phyloP scores from a whole-genome alignment of 2,329 filamentous ascomycete genomes.

The Volutella citrinella region DNA sequence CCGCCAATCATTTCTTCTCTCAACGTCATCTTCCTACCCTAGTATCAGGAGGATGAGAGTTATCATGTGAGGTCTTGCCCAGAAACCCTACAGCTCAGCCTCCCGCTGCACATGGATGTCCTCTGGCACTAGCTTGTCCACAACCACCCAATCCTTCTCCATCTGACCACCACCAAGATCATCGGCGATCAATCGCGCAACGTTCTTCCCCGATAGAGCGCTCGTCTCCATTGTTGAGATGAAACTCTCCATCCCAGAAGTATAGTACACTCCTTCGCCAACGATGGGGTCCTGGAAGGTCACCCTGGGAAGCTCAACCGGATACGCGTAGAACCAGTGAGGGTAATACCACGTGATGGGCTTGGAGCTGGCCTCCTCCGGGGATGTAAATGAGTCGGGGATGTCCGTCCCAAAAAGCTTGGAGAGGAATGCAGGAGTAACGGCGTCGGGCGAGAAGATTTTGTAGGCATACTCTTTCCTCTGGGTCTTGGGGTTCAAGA shows the following conservation, averaged over 20 bases:
- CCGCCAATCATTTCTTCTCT: no score
- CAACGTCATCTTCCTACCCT: no score
- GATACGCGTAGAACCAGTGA: conserved; percentile 81
- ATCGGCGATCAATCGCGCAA: conserved; percentile 68
- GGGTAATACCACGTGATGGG: conserved; percentile 74
- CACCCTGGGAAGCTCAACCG: conserved; percentile 76
- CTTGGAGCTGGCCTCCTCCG: conserved; percentile 32
- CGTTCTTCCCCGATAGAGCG: conserved; percentile 84
- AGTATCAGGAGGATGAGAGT: no score
- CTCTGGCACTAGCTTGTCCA: neutral
- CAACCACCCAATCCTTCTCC: conserved; percentile 9
- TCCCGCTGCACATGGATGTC: conserved; percentile 8
- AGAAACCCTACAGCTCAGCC: conserved; percentile 17
- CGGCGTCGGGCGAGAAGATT: conserved; percentile 57
- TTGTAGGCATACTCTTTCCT: conserved; percentile 60
- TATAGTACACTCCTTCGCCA: conserved; percentile 66
- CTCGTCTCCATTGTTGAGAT: conserved; percentile 98
- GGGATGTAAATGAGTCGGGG: conserved; percentile 37
- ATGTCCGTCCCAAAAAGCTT: conserved; percentile 48
- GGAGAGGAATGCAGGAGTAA: conserved; percentile 53
- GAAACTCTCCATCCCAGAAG: conserved; percentile 81
- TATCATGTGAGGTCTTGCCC: no score
- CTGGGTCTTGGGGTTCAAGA: conserved; percentile 57
- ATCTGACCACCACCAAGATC: conserved; percentile 39
- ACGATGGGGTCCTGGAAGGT: conserved; percentile 82